A percentile compares a stretch with the other conserved stretches of the same genome.
Conservation (phyloP, 2,329 filamentous ascomycete genomes). For the Fonsecaea pedrosoi region DNA sequence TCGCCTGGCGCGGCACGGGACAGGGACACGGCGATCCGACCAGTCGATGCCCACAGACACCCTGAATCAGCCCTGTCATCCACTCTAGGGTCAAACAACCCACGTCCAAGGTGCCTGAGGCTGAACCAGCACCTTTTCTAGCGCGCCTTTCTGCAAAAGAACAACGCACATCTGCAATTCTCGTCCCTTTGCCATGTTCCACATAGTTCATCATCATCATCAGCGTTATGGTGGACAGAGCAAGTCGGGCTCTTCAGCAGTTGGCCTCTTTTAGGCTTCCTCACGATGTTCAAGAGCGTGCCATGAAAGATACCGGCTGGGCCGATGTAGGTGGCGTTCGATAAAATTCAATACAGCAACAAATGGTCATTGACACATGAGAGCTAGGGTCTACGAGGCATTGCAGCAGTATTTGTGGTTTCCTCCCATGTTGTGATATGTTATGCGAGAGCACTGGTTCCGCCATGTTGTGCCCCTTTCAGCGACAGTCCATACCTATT, state of each 20-base stretch:
- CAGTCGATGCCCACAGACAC: background rate
- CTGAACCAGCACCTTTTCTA: background rate
- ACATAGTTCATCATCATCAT: background rate
- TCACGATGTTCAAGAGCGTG: conserved; percentile 32
- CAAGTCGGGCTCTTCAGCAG: conserved; percentile 6
- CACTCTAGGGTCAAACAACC: background rate
- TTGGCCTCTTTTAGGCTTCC: conserved; percentile 16
- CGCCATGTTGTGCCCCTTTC: conserved; percentile 50
- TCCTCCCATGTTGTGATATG: conserved; percentile 61
- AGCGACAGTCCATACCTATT: conserved; percentile 53
- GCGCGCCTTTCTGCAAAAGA: background rate
- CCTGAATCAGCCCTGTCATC: background rate
- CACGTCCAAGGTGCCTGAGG: background rate
- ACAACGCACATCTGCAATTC: background rate
- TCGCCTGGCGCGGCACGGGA: background rate
- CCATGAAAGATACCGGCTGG: conserved; percentile 41
- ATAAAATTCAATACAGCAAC: background rate
- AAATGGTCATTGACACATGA: background rate
- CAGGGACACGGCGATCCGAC: background rate
- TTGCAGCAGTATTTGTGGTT: conserved; percentile 63
- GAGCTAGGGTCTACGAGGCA: conserved; percentile 61
- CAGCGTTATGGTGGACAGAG: conserved; percentile 25
- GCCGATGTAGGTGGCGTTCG: conserved; percentile 39
- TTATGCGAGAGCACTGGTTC: conserved; percentile 60
- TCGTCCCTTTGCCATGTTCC: conserved; percentile 8